Base-by-base conservation (phyloP, 2,329 filamentous ascomycete genomes). In the Fusarium tuaranense region DNA sequence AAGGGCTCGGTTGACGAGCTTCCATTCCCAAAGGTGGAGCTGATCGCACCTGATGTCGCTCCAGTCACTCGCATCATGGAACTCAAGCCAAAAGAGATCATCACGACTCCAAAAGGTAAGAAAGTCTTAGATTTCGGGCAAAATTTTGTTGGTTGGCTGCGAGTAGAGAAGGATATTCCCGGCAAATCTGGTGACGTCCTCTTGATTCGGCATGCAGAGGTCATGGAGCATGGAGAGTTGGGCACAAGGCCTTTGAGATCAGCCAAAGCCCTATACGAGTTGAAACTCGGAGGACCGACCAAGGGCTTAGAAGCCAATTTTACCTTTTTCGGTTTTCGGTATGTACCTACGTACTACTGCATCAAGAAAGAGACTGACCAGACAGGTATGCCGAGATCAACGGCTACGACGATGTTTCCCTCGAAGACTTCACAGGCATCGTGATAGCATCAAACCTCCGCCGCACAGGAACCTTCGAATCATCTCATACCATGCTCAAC, bases 401-500 rank as follows among this genome's bases (percentile, higher is more conserved):
- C 13, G 68, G 68, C 22, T 51, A 67, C 48, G 41, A 65, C 13
- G 20, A 59, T 7, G 44, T 65, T 2, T 51, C 60, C 3, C 48
- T 65, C 22, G 44, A 67, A 14, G 58, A 70, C 5, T 67, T 70
- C 36, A 63, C 63, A 1, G 68, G 63, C 9, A 63, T 70, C 9
- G 64, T 67, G 32, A 27, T 62, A 9, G 20, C 60, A 8, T 48
- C 60, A 2, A 34, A 51, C 20, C 60, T 62, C 20, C 60, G 41
- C 6, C 60, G 41, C 22, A 62, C 60, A 7, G 60, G 60, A 9
- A 48, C 30, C 18, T 89, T 90, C 63, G 76, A 82, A 9, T 89
- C 84, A 64, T 90, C 88, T 0, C 78, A 91, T 59, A 39, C 74
- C 1, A 79, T 86, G 22, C 70, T 90, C 27, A 91, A 89, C 71